phyloP scores from a whole-genome alignment of 129 eudicot genomes.

The Centrapalus pauciflorus region DNA sequence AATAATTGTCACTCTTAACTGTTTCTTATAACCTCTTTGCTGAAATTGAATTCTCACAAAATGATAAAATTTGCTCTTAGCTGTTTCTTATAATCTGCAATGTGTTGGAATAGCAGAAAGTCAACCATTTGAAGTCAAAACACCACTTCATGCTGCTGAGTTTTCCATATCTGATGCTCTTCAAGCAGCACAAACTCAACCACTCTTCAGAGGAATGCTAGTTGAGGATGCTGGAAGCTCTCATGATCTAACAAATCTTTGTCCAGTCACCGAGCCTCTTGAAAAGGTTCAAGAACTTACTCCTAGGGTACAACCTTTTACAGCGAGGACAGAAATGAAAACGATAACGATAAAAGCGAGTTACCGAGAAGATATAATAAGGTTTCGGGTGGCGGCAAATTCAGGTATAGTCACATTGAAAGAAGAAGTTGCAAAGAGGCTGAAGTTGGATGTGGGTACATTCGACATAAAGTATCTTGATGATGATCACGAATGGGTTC shows the following conservation, averaged over 20 bases:
- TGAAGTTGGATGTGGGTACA: slow-evolving; percentile 56
- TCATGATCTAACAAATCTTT: slow-evolving; percentile 66
- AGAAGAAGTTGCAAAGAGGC: slow-evolving; percentile 82
- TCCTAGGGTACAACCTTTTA: slow-evolving; percentile 37
- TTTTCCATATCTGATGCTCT: slow-evolving; percentile 38
- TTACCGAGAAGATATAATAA: slow-evolving; percentile 72
- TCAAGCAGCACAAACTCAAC: slow-evolving; percentile 43
- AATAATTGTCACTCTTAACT: too few relatives aligned
- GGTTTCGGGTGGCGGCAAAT: slow-evolving; percentile 54
- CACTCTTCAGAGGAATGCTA: slow-evolving; percentile 58
- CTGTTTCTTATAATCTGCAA: slow-evolving; percentile 32
- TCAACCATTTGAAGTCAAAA: slow-evolving; percentile 38
- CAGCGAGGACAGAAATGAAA: slow-evolving; percentile 48
- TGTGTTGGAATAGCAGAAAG: slow-evolving; percentile 29
- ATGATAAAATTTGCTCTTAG: slow-evolving; percentile 18
- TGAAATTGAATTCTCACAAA: slow-evolving; percentile 35
- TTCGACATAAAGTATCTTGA: slow-evolving; percentile 80
- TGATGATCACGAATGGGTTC: slow-evolving; percentile 87
- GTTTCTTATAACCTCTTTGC: slow-evolving; percentile 44
- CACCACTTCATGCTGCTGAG: slow-evolving; percentile 31
- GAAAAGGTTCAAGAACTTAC: slow-evolving; percentile 48
- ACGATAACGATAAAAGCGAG: slow-evolving; percentile 69
- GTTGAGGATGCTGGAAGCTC: slow-evolving; percentile 94
- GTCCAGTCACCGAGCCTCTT: slow-evolving; percentile 45
- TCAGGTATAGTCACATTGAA: slow-evolving; percentile 46